These are phyloP conservation scores for Neofusicoccum parvum DNA, from an alignment of 2,329 filamentous ascomycete genomes.

Conservation along the genomic window DNA sequence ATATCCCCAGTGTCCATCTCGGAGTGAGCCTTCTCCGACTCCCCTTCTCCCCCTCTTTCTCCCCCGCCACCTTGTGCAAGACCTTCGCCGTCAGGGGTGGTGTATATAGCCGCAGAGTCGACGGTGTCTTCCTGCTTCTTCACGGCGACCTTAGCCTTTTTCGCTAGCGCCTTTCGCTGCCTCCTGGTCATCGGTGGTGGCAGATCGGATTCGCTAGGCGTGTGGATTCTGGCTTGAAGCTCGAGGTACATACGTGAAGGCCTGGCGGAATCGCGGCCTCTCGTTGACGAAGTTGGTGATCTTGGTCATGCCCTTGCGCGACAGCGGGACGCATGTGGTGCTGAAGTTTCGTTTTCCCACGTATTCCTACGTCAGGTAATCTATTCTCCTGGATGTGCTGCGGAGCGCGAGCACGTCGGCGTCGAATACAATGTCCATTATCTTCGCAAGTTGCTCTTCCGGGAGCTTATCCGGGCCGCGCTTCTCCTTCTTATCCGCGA, in stretches of 20 bases:
- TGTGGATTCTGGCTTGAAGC: background rate
- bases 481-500: background rate
- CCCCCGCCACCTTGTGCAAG: no score
- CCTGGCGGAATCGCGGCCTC: background rate
- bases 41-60: no score
- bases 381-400: background rate
- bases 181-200: background rate
- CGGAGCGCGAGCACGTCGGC: background rate
- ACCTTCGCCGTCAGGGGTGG: no score
- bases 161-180: background rate
- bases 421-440: background rate
- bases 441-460: background rate
- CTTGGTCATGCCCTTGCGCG: background rate
- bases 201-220: background rate
- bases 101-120: background rate
- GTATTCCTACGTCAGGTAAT: background rate
- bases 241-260: background rate
- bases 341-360: background rate
- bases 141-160: background rate
- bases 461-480: background rate
- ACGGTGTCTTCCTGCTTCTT: background rate
- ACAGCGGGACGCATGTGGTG: background rate
- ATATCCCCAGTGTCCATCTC: no score
- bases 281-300: background rate
- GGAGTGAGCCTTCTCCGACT: no score